phyloP scores from a whole-genome alignment of 2,329 filamentous ascomycete species.

The Fusarium sp. region DNA sequence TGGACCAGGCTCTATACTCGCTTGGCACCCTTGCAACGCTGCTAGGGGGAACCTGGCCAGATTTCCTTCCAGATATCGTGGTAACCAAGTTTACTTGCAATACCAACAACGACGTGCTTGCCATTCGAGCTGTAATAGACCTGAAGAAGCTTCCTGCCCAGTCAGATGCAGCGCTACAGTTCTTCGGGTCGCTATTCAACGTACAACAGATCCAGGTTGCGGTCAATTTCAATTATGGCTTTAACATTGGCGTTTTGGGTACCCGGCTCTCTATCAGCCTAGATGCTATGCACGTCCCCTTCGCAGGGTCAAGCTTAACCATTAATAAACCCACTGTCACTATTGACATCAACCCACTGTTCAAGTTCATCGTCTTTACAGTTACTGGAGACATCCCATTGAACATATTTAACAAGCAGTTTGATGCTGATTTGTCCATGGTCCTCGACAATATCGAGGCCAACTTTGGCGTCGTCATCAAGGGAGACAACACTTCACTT shows the following conservation, averaged over 20 bases:
- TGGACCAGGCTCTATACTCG: constrained; percentile 1
- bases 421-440: neutral
- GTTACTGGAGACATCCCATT: neutral
- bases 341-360: constrained; percentile 9
- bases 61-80: neutral
- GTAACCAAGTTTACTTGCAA: constrained; percentile 15
- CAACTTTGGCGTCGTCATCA: neutral
- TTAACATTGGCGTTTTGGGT: no score
- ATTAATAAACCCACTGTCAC: constrained; percentile 2
- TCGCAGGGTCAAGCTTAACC: neutral
- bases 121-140: neutral
- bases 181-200: neutral
- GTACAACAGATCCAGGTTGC: no score
- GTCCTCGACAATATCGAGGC: constrained; percentile 2
- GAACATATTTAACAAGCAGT: neutral
- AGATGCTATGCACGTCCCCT: constrained; percentile 5
- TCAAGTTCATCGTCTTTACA: neutral
- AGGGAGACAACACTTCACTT: neutral
- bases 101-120: neutral
- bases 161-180: neutral
- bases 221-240: no score
- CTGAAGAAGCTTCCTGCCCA: neutral
- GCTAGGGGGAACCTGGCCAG: neutral
- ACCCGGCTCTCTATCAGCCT: neutral
- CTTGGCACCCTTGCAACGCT: neutral